Evolutionary conservation across 2,329 filamentous ascomycete species (phyloP), one percentile per base, ranked within the genome.

Genomic region (Ceratocystiopsis minuta): DNA sequence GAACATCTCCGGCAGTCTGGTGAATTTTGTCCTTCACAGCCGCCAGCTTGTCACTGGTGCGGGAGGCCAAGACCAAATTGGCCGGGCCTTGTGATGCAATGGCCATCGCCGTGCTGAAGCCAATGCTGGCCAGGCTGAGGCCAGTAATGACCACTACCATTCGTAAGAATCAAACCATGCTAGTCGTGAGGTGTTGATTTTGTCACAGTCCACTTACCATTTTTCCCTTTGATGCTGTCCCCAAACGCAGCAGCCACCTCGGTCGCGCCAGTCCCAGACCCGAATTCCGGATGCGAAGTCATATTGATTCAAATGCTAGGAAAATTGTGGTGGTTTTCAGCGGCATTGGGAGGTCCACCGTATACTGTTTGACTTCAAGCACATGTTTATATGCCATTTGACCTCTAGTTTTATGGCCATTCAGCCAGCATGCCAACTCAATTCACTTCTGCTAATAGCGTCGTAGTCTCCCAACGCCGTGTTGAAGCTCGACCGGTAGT

Each of bases 1-100:
- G 16, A 0, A 57, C 51, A 7, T 40, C 41, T 1, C 54, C 50
- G 37, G 48, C 6, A 3, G 6, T 12, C 3, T 6, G n/a, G 6
- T 44, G 50, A 41, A 68, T 60, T 7, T 59, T 53, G 10, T 55
- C 50, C 6, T 55, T 57, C 1, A 65, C 63, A 0, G 52, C 49
- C 17, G 64, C 56, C 6, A 68, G 48, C 46, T 66, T 67, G 13
- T 54, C 43, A 32, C 50, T 51, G 11, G 61, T 66, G 15, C 67
- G 61, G 3, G 66, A 67, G 2, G 57, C 64, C 13, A 67, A 56
- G 34, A 65, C 58, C 16, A 70, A 57, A 16, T 54, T 52, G 0
- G 50, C 52, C 0, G 66, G 63, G 4, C 50, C 50, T 40, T 68
- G 64, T 0, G 64, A 60, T 4, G 65, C 65, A 35, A 69, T 59